Evolutionary conservation across 2,329 filamentous ascomycete genomes (phyloP).

Genomic region (Cryphonectria parasitica): DNA sequence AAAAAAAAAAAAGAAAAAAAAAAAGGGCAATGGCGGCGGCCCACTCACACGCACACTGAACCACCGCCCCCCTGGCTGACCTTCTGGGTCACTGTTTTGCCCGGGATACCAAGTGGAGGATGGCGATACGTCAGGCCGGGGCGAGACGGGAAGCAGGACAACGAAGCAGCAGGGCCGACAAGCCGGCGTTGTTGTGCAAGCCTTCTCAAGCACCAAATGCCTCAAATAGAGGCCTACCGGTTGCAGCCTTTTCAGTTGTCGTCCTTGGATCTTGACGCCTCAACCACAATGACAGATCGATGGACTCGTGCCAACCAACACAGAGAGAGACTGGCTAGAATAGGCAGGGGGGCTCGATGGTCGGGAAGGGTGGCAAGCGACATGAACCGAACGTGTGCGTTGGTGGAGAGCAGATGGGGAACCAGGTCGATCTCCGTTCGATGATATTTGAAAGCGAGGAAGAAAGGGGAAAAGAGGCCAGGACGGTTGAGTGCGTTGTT

Average conservation of each 20-base stretch:
- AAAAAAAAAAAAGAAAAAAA: conserved; percentile 25
- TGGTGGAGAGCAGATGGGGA: neutral
- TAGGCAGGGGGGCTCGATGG: neutral
- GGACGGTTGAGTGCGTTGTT: conserved; percentile 20
- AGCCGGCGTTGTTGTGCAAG: neutral
- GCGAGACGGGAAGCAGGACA: conserved; percentile 5
- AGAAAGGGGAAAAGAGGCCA: neutral
- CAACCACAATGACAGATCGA: neutral
- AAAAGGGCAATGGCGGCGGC: conserved; percentile 26
- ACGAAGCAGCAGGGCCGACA: neutral
- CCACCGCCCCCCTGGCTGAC: conserved; percentile 20
- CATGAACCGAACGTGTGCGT: neutral
- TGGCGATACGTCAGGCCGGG: conserved; percentile 10
- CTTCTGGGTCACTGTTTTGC: conserved; percentile 5
- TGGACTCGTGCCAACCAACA: neutral
- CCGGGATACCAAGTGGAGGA: conserved; percentile 25
- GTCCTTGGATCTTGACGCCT: neutral
- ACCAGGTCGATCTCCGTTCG: neutral
- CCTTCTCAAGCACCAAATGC: neutral
- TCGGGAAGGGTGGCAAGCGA: conserved; percentile 7
- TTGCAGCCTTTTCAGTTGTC: neutral
- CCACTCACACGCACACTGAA: conserved; percentile 23
- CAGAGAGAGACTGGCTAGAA: neutral
- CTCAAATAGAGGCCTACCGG: too few species aligned
- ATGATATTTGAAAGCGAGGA: conserved; percentile 9